A percentile compares a stretch with the other conserved stretches of the same genome.
These are phyloP conservation scores for Agrocybe pediades DNA, from an alignment of 768 basidiomycete genomes.

Conservation along the genomic window DNA sequence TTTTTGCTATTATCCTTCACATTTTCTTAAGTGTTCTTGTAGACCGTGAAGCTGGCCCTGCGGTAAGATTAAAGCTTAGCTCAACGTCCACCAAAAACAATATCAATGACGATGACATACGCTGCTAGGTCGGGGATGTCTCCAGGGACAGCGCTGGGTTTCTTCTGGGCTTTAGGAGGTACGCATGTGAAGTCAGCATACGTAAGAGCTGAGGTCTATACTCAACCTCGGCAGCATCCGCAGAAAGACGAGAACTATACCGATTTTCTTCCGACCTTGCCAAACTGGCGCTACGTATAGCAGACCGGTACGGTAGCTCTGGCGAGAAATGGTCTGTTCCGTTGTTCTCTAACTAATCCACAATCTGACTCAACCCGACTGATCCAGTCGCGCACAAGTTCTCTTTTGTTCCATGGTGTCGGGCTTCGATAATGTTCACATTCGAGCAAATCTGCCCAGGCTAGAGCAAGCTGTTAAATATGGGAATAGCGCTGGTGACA, in stretches of 20 bases:
- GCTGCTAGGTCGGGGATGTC: constrained; percentile 61
- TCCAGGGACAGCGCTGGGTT: constrained; percentile 67
- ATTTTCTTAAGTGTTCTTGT: not conserved
- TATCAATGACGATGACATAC: not conserved
- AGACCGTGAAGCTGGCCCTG: constrained; percentile 69
- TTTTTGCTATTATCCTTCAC: not conserved
- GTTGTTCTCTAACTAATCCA: not conserved
- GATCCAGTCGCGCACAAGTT: constrained; percentile 56
- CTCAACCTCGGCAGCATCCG: constrained; percentile 42
- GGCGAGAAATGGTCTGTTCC: constrained; percentile 65
- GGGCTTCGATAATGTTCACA: constrained; percentile 66
- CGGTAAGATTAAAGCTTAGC: constrained; percentile 40
- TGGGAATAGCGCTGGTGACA: constrained; percentile 67
- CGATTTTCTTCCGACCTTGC: constrained; percentile 70
- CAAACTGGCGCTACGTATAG: constrained; percentile 67
- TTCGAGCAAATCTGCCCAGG: constrained; percentile 60
- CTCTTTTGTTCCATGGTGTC: constrained; percentile 65
- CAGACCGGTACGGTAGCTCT: constrained; percentile 61
- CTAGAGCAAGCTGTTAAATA: constrained; percentile 66
- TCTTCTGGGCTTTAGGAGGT: constrained; percentile 75
- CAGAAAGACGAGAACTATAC: constrained; percentile 63
- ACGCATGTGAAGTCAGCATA: constrained; percentile 9
- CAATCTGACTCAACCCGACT: constrained; percentile 1
- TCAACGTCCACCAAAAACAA: not conserved
- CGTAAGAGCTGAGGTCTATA: not conserved